Evolutionary conservation across 345 rosid species (phyloP), one percentile per base, ranked within the genome.

Genomic region (Populus euphratica): DNA sequence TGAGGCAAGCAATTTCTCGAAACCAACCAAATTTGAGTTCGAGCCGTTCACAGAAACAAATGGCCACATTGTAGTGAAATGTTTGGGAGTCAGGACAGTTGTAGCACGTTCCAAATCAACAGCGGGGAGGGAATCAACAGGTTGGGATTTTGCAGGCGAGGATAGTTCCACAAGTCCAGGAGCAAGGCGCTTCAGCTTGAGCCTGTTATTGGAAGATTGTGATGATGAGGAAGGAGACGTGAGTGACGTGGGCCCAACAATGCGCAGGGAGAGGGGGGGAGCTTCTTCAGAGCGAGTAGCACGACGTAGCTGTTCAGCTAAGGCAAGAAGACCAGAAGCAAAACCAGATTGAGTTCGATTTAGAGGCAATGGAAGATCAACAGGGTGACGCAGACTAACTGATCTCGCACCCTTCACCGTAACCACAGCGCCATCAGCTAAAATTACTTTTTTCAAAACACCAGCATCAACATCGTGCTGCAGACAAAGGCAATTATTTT

Each of bases 401-500:
- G 99, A 91, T 92, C 96, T 88, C 68, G 98, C 99, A 84, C 99
- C 99, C 85, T 87, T 92, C 13, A 96, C 90, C 1, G 98, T 90
- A 1, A 96, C 98, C 68, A 87, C 94, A 38, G 98, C 98, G 23
- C 98, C 98, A 78, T 96, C 98, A 20, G 94, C 95, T 68, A 96
- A 72, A 25, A 92, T 86, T 47, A 96, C 98, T 79, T 96, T 96
- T 87, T 88, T 96, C 94, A 96, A 79, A 25, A 92, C 82, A 38
- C 98, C 98, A 49, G 95, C 98, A 83, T 96, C 99, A 52, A 96
- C 99, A 82, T 96, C 99, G 82, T 93, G 97, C 98, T 96, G 88
- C 89, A 89, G 0, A 29, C 11, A 35, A 36, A 49, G 74, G 35
- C 66, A 70, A 76, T 33, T 31, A 29, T 63, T 41, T 20, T 52